phyloP scores from a whole-genome alignment of 257 asterid species.

The Nicotiana sylvestris region DNA sequence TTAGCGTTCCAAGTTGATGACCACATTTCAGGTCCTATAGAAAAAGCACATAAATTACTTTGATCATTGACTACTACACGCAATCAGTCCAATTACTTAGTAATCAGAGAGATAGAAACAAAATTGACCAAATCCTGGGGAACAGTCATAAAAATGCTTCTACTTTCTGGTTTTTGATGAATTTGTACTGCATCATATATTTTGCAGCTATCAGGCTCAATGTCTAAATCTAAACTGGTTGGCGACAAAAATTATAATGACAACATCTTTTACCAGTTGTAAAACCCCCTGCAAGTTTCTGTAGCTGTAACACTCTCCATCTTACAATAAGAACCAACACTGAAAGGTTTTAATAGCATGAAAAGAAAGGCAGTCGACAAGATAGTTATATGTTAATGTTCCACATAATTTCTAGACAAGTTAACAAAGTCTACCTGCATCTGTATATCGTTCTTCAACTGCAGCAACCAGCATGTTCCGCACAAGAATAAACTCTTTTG shows the following conservation, averaged over 20 bases:
- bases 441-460: constrained; percentile 49
- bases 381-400: background rate
- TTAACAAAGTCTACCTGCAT: constrained; percentile 38
- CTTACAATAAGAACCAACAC: background rate
- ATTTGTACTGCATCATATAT: background rate
- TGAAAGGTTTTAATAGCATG: background rate
- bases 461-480: constrained; percentile 55
- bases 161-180: background rate
- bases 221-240: background rate
- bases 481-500: constrained; percentile 44
- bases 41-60: background rate
- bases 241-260: background rate
- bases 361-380: background rate
- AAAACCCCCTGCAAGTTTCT: background rate
- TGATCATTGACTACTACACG: background rate
- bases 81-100: background rate
- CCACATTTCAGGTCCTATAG: background rate
- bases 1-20: background rate
- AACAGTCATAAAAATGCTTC: too few species aligned
- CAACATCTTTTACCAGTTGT: background rate
- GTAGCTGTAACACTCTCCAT: background rate
- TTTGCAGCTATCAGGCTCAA: background rate
- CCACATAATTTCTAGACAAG: background rate
- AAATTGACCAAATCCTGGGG: background rate
- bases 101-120: background rate